Conservation (phyloP, 2,329 filamentous ascomycete genomes). For the Podosphaera fusca region DNA sequence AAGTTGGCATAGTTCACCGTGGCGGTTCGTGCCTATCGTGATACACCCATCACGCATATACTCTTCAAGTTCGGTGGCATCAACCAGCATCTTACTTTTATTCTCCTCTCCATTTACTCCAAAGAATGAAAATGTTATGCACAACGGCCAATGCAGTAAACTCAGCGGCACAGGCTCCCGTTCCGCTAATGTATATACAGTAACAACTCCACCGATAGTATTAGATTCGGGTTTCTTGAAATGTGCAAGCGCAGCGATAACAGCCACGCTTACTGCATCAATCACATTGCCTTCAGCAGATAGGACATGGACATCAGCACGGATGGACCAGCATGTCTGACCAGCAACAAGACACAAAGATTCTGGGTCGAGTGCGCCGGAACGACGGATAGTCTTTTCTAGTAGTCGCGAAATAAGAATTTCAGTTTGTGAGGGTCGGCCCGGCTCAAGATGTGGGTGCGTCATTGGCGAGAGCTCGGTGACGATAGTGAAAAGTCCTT, state of each 20-base stretch:
- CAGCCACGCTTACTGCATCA: slow-evolving; percentile 65
- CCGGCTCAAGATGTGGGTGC: neutral
- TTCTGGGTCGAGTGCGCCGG: slow-evolving; percentile 81
- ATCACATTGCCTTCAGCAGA: slow-evolving; percentile 79
- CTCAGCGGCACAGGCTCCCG: slow-evolving; percentile 75
- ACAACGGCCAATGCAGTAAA: slow-evolving; percentile 80
- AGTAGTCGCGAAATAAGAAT: slow-evolving; percentile 21
- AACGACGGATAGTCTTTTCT: slow-evolving; percentile 83
- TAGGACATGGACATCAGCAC: slow-evolving; percentile 78
- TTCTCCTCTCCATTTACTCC: slow-evolving; percentile 44
- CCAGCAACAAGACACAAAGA: slow-evolving; percentile 84
- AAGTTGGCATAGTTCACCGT: slow-evolving; percentile 21
- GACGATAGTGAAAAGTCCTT: slow-evolving; percentile 2
- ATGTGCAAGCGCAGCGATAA: slow-evolving; percentile 72
- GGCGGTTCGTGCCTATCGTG: slow-evolving; percentile 37
- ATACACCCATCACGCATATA: slow-evolving; percentile 50
- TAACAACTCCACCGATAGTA: slow-evolving; percentile 64
- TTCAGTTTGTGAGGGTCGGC: slow-evolving; percentile 18
- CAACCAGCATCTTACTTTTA: slow-evolving; percentile 29
- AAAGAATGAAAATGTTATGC: slow-evolving; percentile 74
- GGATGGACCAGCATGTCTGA: slow-evolving; percentile 73
- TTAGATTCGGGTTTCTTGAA: slow-evolving; percentile 78
- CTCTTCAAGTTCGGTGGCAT: slow-evolving; percentile 53
- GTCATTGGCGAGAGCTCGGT: slow-evolving; percentile 2
- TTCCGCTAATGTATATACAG: slow-evolving; percentile 64